Base-by-base conservation (phyloP, 2,329 filamentous ascomycete species). In the Cytospora mali region DNA sequence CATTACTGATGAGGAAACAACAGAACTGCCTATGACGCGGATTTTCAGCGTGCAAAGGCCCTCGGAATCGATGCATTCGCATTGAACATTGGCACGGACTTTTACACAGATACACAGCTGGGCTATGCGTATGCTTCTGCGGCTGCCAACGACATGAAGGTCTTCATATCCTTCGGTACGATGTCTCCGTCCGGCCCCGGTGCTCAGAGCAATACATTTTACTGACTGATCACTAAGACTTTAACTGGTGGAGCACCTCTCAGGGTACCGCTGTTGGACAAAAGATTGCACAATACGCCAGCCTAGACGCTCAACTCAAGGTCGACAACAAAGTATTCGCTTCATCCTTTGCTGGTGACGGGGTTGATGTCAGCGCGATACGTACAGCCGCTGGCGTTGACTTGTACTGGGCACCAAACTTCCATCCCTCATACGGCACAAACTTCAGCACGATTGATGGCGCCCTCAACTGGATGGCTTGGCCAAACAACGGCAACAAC, bases 121-220 rank as follows among this genome's bases (percentile, higher is more conserved):
- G 71, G 68, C 1, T 77, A 74, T 33, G 81, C 82, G 0, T 84
- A 83, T 64, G 71, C 78, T n/a, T 81, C 80, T 0, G 80, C 81
- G 3, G 75, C 76, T 11, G 73, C 73, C 9, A 76, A 77, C 29
- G 75, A 73, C 53, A 81, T 85, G 76, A 82, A 83, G 60, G 80
- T 84, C 16, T 84, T 85, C 60, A 78, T 85, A 65, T 84, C 82
- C 1, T 85, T 85, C 65, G 83, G 85, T 73, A 46, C 21, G 4
- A 27, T 1, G n/a, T 21, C 29, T 4, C 18, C n/a, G 2, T 58
- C n/a, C n/a, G n/a, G n/a, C n/a, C n/a, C n/a, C n/a, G n/a, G n/a
- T n/a, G n/a, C n/a, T n/a, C n/a, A n/a, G n/a, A n/a, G n/a, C n/a
- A n/a, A n/a, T n/a, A 5, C 9, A 59, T 16, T 2, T 46, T 5